phyloP scores from a whole-genome alignment of 75 land plant genomes.

The Cunninghamia lanceolata region DNA sequence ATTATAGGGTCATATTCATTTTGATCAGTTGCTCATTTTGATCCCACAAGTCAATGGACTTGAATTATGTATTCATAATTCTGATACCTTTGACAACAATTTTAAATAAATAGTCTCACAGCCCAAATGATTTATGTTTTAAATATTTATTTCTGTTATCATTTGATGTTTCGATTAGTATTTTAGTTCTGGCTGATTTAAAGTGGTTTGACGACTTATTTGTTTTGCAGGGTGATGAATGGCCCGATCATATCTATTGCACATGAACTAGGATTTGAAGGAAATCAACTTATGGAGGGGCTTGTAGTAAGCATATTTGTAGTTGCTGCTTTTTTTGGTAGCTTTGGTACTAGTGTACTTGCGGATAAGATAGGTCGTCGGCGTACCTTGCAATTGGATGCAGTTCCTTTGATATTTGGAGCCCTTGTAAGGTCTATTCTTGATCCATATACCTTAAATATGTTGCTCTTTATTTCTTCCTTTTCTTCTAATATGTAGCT shows the following conservation, averaged over 20 bases:
- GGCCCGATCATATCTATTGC: slow-evolving; percentile 83
- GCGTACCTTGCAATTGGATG: slow-evolving; percentile 69
- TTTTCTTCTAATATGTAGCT: not conserved
- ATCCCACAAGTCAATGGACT: not conserved
- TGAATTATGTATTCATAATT: slow-evolving; percentile 1
- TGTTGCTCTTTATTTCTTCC: not conserved
- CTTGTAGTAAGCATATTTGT: slow-evolving; percentile 94
- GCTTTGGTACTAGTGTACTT: slow-evolving; percentile 59
- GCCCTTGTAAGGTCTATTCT: slow-evolving; percentile 63
- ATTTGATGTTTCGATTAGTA: not conserved
- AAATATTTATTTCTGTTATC: not conserved
- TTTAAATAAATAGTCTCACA: not conserved
- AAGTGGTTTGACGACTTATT: not conserved
- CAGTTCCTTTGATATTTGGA: slow-evolving; percentile 79
- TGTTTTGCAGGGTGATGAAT: slow-evolving; percentile 77
- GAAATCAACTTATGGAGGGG: slow-evolving; percentile 77
- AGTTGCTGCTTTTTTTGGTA: slow-evolving; percentile 87
- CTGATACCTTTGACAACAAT: not conserved
- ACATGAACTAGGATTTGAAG: slow-evolving; percentile 79
- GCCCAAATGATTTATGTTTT: not conserved
- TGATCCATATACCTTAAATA: not conserved
- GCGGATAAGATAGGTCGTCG: slow-evolving; percentile 72
- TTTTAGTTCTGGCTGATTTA: slow-evolving; percentile 1
- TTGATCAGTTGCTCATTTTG: not conserved
- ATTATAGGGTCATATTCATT: not conserved